phyloP scores from a whole-genome alignment of 495 filamentous ascomycete genomes.

The Penicillium soppii region DNA sequence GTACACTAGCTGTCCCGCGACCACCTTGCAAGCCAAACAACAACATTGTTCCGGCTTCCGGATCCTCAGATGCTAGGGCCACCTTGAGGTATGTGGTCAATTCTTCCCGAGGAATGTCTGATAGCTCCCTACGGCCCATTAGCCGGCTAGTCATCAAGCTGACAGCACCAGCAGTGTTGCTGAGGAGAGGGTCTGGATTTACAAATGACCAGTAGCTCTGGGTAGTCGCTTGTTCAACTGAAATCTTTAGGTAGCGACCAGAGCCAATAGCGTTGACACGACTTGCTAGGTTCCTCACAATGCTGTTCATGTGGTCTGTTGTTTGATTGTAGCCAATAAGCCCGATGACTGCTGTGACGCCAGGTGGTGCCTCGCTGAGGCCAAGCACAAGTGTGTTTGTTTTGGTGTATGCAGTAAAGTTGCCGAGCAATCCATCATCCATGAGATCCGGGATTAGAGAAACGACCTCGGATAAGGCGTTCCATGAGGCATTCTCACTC shows the following conservation, averaged over 20 bases:
- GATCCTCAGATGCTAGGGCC: neutral
- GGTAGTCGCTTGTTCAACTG: neutral
- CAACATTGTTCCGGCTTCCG: constrained; percentile 7
- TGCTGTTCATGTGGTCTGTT: constrained; percentile 9
- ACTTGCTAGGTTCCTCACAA: constrained; percentile 3
- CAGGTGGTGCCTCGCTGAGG: neutral
- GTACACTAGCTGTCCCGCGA: constrained; percentile 8
- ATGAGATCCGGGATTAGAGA: constrained; percentile 43
- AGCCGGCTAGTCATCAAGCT: constrained; percentile 22
- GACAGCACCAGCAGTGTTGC: constrained; percentile 1
- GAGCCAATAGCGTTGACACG: neutral
- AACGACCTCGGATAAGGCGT: constrained; percentile 36
- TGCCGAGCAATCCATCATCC: constrained; percentile 15
- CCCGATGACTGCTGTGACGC: neutral
- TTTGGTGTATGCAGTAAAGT: neutral
- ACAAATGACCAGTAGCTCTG: constrained; percentile 8
- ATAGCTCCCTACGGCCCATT: constrained; percentile 20
- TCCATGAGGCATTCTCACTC: constrained; percentile 40
- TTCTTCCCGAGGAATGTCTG: constrained; percentile 5
- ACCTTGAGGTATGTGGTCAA: constrained; percentile 2
- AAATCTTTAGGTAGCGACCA: neutral
- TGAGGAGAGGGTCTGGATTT: neutral
- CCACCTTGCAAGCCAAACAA: constrained; percentile 24
- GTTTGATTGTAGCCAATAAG: constrained; percentile 10
- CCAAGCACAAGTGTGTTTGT: neutral